phyloP scores from a whole-genome alignment of 257 asterid genomes.

The Asclepias syriaca region DNA sequence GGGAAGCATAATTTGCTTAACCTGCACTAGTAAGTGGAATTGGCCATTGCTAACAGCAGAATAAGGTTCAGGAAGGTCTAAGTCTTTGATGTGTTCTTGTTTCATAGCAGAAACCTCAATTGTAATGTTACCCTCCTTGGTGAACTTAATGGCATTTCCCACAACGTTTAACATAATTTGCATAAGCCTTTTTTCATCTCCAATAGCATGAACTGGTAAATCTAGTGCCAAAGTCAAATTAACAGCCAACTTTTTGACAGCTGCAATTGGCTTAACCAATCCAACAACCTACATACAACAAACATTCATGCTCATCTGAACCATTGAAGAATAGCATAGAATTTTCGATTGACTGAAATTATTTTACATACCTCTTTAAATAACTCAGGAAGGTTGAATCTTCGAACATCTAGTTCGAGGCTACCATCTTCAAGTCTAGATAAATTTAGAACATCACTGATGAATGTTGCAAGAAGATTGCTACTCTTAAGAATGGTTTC shows the following conservation, averaged over 20 bases:
- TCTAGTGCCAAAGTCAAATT: conserved; percentile 45
- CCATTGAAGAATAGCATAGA: neutral
- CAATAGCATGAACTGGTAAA: conserved; percentile 48
- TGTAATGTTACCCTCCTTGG: conserved; percentile 51
- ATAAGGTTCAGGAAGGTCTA: conserved; percentile 37
- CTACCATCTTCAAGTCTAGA: conserved; percentile 77
- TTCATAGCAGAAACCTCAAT: conserved; percentile 53
- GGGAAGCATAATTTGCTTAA: conserved; percentile 6
- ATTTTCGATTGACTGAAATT: neutral
- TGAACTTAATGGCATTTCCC: conserved; percentile 72
- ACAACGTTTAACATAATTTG: conserved; percentile 48
- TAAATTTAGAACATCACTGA: conserved; percentile 64
- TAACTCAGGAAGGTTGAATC: conserved; percentile 49
- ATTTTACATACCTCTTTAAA: conserved; percentile 43
- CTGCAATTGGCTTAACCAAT: conserved; percentile 63
- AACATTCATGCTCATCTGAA: neutral
- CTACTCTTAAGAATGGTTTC: conserved; percentile 73
- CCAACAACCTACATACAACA: conserved; percentile 40
- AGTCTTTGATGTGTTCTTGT: conserved; percentile 46
- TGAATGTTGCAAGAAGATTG: conserved; percentile 59
- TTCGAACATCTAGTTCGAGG: conserved; percentile 43
- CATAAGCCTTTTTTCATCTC: conserved; percentile 63
- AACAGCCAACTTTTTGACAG: conserved; percentile 53
- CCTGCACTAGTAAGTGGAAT: conserved; percentile 65
- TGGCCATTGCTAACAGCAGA: conserved; percentile 41